Conservation (phyloP, 202 grass and related monocot species). For the Elaeis oleifera region DNA sequence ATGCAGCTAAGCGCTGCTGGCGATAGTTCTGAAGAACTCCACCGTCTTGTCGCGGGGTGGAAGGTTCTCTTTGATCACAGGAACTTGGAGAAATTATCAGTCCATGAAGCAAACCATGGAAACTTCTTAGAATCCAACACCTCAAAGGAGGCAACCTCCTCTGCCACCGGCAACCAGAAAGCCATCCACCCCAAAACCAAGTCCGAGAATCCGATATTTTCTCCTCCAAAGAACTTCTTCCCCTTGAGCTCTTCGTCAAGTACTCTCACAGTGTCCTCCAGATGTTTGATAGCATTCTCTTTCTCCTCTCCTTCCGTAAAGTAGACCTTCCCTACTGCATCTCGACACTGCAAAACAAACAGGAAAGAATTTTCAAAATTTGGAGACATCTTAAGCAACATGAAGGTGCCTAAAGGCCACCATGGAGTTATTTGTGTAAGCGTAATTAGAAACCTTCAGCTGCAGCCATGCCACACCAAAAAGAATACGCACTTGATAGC, state of each 20-base stretch:
- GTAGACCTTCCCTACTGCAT: not conserved
- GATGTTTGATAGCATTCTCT: not conserved
- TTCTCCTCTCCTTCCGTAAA: constrained; percentile 8
- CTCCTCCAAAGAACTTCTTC: constrained; percentile 19
- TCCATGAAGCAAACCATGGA: constrained; percentile 12
- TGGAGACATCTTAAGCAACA: too few relatives aligned
- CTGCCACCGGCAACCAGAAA: not conserved
- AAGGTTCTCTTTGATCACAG: constrained; percentile 5
- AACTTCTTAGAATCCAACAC: constrained; percentile 6
- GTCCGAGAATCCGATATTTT: constrained; percentile 7
- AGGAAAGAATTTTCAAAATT: too few relatives aligned
- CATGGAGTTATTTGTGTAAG: too few relatives aligned
- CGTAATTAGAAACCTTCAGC: too few relatives aligned
- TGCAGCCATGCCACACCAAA: too few relatives aligned
- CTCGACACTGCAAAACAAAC: not conserved
- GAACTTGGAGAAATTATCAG: not conserved
- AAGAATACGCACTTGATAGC: too few relatives aligned
- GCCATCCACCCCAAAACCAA: constrained; percentile 7
- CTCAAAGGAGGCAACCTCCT: constrained; percentile 7
- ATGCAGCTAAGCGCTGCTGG: not conserved
- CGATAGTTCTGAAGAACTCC: not conserved
- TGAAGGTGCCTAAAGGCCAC: too few relatives aligned
- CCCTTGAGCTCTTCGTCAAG: constrained; percentile 7
- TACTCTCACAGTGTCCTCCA: not conserved
- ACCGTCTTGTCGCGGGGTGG: constrained; percentile 1